Percentiles rank a stretch among this genome's conserved stretches.
These are phyloP conservation scores for Botrytis hyacinthi DNA, from an alignment of 2,329 filamentous ascomycete genomes.

Conservation along the genomic window DNA sequence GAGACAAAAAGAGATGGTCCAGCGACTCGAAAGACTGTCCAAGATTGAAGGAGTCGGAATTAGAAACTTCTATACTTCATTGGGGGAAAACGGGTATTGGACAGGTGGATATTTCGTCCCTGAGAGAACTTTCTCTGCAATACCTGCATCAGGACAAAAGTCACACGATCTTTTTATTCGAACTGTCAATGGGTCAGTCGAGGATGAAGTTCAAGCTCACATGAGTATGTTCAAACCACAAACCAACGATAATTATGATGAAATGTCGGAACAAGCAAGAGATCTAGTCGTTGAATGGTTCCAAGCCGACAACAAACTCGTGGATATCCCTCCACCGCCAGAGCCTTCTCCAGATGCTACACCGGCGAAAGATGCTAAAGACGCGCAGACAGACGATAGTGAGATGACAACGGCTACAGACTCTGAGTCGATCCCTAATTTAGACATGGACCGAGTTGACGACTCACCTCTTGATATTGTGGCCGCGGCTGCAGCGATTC, in stretches of 20 bases:
- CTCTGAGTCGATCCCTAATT: slow-evolving; percentile 1
- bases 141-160: slow-evolving; percentile 46
- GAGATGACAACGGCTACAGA: not conserved
- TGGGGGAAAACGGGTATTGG: slow-evolving; percentile 69
- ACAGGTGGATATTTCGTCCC: slow-evolving; percentile 58
- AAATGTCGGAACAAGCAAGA: slow-evolving; percentile 25
- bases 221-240: slow-evolving; percentile 35
- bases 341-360: not conserved
- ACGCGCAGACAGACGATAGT: not conserved
- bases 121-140: slow-evolving; percentile 76
- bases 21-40: slow-evolving; percentile 62
- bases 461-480: slow-evolving; percentile 19
- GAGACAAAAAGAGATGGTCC: slow-evolving; percentile 67
- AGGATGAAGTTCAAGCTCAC: slow-evolving; percentile 34
- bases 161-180: slow-evolving; percentile 27
- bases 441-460: slow-evolving; percentile 6
- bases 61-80: slow-evolving; percentile 71
- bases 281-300: slow-evolving; percentile 28
- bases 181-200: slow-evolving; percentile 28
- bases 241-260: slow-evolving; percentile 30
- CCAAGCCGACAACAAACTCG: not conserved
- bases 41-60: slow-evolving; percentile 64
- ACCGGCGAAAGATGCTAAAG: not conserved
- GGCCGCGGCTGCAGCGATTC: slow-evolving; percentile 13
- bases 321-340: slow-evolving; percentile 10